Percentiles rank a stretch among this genome's conserved stretches.
These are phyloP conservation scores for Oryza meyeriana DNA, from an alignment of 176 grass and related monocot species.

Conservation along the genomic window DNA sequence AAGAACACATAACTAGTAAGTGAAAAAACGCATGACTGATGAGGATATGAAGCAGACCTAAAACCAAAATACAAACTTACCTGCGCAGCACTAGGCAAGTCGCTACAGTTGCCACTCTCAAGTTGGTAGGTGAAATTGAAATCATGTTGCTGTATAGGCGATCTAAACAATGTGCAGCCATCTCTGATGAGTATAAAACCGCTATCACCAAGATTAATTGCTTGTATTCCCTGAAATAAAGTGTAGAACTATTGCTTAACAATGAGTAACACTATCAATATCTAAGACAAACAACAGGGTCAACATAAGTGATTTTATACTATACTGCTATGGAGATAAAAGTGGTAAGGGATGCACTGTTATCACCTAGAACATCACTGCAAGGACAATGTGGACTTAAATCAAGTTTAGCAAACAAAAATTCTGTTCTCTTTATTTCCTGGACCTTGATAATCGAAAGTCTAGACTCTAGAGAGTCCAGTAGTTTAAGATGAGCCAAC, in stretches of 20 bases:
- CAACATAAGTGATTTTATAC: neutral
- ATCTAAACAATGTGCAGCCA: constrained; percentile 63
- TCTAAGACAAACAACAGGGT: neutral
- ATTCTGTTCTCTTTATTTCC: neutral
- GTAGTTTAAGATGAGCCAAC: no score
- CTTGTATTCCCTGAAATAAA: constrained; percentile 55
- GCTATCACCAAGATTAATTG: constrained; percentile 66
- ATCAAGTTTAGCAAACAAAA: neutral
- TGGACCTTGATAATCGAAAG: no score
- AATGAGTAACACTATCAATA: neutral
- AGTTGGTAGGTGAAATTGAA: constrained; percentile 84
- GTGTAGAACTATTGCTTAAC: neutral
- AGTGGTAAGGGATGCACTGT: neutral
- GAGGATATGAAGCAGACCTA: neutral
- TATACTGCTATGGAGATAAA: neutral
- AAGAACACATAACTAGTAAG: neutral
- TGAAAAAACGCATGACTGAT: neutral
- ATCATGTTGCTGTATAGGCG: constrained; percentile 73
- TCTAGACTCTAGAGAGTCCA: no score
- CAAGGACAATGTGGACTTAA: neutral
- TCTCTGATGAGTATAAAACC: constrained; percentile 71
- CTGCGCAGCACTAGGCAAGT: constrained; percentile 72
- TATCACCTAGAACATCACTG: neutral
- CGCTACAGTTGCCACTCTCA: constrained; percentile 59
- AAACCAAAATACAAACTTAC: constrained; percentile 24